A percentile compares a stretch with the other conserved stretches of the same genome.
phyloP scores from a whole-genome alignment of 1,284 basidiomycete species.

The Trichosporon inkin region DNA sequence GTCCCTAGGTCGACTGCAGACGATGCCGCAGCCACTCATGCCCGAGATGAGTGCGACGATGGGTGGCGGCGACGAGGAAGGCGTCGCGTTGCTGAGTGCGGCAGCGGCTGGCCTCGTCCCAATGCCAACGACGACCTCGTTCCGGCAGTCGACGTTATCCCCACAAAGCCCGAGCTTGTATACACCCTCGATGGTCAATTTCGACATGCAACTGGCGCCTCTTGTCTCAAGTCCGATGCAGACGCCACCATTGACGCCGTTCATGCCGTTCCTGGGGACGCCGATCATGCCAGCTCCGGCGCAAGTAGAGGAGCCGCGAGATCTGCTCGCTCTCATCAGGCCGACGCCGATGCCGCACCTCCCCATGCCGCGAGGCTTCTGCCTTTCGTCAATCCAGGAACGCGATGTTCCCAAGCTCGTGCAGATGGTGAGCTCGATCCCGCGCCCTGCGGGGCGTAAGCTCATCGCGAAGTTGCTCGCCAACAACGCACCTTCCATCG shows the following conservation, averaged over 20 bases:
- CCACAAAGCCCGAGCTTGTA: background rate
- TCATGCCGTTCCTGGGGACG: background rate
- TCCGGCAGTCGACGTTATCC: background rate
- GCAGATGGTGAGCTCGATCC: slow-evolving; percentile 1
- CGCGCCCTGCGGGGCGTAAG: background rate
- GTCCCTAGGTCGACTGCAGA: background rate
- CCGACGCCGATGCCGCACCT: background rate
- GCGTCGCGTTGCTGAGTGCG: background rate
- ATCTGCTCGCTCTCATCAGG: background rate
- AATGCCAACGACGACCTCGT: background rate
- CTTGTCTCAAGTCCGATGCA: background rate
- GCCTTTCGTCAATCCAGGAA: background rate
- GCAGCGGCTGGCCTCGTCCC: background rate
- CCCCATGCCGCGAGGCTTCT: slow-evolving; percentile 2
- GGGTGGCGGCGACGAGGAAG: background rate
- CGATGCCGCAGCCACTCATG: background rate
- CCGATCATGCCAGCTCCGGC: background rate
- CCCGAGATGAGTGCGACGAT: background rate
- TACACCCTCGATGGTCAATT: background rate
- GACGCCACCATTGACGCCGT: slow-evolving; percentile 1
- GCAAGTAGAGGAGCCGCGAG: background rate
- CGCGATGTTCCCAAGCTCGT: background rate
- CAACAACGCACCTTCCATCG: background rate
- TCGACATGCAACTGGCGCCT: slow-evolving; percentile 3
- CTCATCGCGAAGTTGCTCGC: slow-evolving; percentile 5